Base-by-base conservation (phyloP, 192 early-diverging fungal genomes). In the Dimargaris verticillata region DNA sequence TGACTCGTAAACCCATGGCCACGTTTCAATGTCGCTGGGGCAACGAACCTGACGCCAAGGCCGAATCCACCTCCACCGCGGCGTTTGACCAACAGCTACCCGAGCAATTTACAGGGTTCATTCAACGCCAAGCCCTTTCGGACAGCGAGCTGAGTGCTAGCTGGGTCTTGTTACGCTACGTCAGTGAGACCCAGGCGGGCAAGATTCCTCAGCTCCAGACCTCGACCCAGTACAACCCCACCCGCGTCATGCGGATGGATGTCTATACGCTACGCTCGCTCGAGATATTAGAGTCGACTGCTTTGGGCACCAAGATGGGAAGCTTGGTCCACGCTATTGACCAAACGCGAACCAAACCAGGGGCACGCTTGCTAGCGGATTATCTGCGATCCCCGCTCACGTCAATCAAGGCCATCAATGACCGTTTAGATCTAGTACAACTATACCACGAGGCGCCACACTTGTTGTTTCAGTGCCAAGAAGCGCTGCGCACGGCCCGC, bases 271-370 rank as follows among this genome's bases (percentile, higher is more conserved):
- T 91, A 61, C 67, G 70, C 52, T 83, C 92, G 9, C 70, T 97
- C 15, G 91, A 94, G 59, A 66, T 97, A 10, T 86, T 5, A 69
- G 72, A 14, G 81, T 82, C 14, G 61, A 83, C 15, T 48, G 69
- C 22, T 75, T 77, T 50, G 14, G 53, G 53, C 5, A 26, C 33
- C 26, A 55, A 55, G 28, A 26, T 18, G 26, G 84, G 83, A 5
- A 86, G 85, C 60, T 62, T 97, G 46, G 46, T 93, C 3, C 54
- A 74, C 26, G 75, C 83, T 18, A 73, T 97, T 44, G 84, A 92
- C 65, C 68, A 71, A 42, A 97, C 94, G 1, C 78, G 77, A 42
- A 93, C 94, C 14, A 80, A 77, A 33, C 82, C 84, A 0, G 94
- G 94, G 3, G 74, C 77, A 5, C 70, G 94, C 13, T 66, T 91